Conservation (phyloP, 345 rosid species). For the Laguncularia racemosa region DNA sequence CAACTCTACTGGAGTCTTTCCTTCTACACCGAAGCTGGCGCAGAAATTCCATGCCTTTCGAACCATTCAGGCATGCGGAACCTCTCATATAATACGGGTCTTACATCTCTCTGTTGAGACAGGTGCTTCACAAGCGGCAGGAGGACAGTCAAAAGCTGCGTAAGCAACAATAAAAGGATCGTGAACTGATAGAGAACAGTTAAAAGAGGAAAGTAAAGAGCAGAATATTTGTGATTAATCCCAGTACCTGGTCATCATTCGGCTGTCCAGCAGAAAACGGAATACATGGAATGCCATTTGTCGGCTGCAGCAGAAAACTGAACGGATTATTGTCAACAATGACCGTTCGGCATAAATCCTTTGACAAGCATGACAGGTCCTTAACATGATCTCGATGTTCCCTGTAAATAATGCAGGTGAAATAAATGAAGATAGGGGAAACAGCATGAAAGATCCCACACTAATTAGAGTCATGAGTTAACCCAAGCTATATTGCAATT, state of each 20-base stretch:
- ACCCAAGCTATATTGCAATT: too few relatives aligned
- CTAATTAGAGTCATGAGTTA: too few relatives aligned
- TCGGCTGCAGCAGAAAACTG: slow-evolving; percentile 91
- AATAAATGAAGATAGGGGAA: too few relatives aligned
- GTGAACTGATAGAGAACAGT: slow-evolving; percentile 1
- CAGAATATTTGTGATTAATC: neutral
- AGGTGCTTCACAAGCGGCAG: slow-evolving; percentile 90
- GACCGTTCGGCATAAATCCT: slow-evolving; percentile 67
- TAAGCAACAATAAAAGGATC: neutral
- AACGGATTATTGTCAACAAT: slow-evolving; percentile 95
- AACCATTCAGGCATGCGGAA: slow-evolving; percentile 98
- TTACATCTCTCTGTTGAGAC: slow-evolving; percentile 73
- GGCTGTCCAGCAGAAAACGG: slow-evolving; percentile 87
- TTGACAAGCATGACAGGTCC: slow-evolving; percentile 77
- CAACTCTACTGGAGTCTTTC: neutral
- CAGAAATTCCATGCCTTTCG: slow-evolving; percentile 85
- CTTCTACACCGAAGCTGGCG: slow-evolving; percentile 37
- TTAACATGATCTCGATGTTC: slow-evolving; percentile 82
- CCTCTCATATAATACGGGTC: slow-evolving; percentile 61
- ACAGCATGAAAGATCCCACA: too few relatives aligned
- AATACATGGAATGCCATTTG: slow-evolving; percentile 93
- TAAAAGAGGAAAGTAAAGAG: neutral
- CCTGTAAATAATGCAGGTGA: slow-evolving; percentile 26
- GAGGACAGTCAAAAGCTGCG: slow-evolving; percentile 83
- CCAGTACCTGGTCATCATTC: slow-evolving; percentile 60